Conservation (phyloP, 2,329 filamentous ascomycete genomes). For the Aspergillus neotritici region DNA sequence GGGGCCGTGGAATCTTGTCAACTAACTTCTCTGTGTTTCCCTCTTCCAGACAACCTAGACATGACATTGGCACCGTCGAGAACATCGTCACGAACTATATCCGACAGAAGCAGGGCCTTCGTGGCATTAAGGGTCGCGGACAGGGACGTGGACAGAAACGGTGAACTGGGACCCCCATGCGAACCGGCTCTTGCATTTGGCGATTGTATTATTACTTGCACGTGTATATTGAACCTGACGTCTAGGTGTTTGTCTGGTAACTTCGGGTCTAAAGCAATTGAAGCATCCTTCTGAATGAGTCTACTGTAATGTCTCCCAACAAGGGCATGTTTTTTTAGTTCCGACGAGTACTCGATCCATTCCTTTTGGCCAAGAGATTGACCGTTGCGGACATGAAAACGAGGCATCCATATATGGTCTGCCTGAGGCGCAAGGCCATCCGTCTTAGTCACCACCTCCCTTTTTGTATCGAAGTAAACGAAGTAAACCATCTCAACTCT, state of each 20-base stretch:
- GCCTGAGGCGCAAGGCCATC: no score
- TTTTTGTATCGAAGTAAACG: no score
- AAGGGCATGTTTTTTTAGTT: no score
- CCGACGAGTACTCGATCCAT: no score
- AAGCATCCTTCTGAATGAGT: background rate
- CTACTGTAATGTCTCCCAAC: no score
- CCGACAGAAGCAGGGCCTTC: constrained; percentile 47
- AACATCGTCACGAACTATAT: constrained; percentile 66
- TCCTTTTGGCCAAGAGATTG: no score
- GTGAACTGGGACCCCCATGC: constrained; percentile 9
- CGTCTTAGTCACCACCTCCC: no score
- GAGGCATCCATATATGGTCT: no score
- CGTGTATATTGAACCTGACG: constrained; percentile 18
- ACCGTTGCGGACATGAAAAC: no score
- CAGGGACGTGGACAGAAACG: constrained; percentile 15
- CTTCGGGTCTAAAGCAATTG: constrained; percentile 7
- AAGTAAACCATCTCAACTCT: no score
- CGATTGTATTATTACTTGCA: constrained; percentile 28
- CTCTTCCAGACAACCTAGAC: constrained; percentile 58
- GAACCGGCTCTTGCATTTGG: constrained; percentile 15
- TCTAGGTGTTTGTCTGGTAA: constrained; percentile 7
- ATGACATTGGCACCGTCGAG: constrained; percentile 82
- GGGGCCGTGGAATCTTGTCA: constrained; percentile 5
- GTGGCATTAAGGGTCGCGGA: constrained; percentile 18
- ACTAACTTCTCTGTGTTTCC: constrained; percentile 3